Evolutionary conservation across 176 grass and related monocot species (phyloP), one percentile per base, ranked within the genome.

Genomic region (Leersia perrieri): DNA sequence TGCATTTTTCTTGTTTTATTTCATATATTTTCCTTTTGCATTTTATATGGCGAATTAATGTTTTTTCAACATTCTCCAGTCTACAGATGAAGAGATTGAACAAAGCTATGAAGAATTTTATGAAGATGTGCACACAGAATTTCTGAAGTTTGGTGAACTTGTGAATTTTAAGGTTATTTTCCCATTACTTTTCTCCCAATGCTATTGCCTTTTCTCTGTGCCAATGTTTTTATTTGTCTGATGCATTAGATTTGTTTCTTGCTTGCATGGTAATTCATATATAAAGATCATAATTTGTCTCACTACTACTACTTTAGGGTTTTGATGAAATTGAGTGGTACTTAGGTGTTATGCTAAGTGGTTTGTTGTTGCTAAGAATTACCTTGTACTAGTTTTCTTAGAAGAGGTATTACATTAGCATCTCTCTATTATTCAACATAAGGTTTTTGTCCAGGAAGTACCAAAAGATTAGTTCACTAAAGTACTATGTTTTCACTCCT

Each of bases 71-170:
- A 86, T 78, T 63, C 70, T 82, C 29, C 92, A 98, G 96, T 99
- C 75, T 70, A 95, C 92, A 49, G 96, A 99, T 79, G 96, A 99
- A 90, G 92, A 98, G 72, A 67, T 98, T 78, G 90, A 98, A 75
- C 74, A 86, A 20, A 89, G 78, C 71, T 98, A 98, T 85, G 92
- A 98, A 93, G 92, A 98, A 90, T 98, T 98, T 91, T 98, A 98
- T 79, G 96, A 98, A 68, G 96, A 98, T 40, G 96, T 98, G 68
- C 96, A 98, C 73, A 95, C 92, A 29, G 96, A 98, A 87, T 98
- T 98, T 86, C 76, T 93, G 81, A 98, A 95, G 85, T 98, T 86
- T 68, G 92, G 96, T 60, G 96, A 95, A 92, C 88, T 98, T 84
- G 71, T 86, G 18, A 98, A 98, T 78, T 98, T 98, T 79, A 98